A percentile compares a stretch with the other conserved stretches of the same genome.
phyloP scores from a whole-genome alignment of 1,139 yeast genomes.

The Debaryomyces fabryi region DNA sequence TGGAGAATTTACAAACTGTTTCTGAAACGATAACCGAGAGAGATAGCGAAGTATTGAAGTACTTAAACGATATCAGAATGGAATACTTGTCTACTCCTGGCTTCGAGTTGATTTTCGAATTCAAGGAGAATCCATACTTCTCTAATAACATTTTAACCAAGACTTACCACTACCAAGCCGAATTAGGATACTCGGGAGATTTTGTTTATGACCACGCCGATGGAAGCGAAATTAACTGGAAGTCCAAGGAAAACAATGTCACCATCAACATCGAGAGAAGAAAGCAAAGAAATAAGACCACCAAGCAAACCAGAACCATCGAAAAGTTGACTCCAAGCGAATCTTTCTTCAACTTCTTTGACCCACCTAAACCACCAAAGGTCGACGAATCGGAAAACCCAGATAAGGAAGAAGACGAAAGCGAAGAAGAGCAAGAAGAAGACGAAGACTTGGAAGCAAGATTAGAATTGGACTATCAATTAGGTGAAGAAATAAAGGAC shows the following conservation, averaged over 20 bases:
- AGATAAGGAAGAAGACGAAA: slow-evolving; percentile 33
- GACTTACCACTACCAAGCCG: slow-evolving; percentile 92
- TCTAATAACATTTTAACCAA: slow-evolving; percentile 71
- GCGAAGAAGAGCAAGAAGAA: slow-evolving; percentile 57
- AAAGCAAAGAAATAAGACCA: slow-evolving; percentile 96
- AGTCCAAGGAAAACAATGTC: slow-evolving; percentile 74
- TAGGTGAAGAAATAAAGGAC: slow-evolving; percentile 96
- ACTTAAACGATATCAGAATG: slow-evolving; percentile 72
- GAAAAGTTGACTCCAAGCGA: slow-evolving; percentile 92
- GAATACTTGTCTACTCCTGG: slow-evolving; percentile 90
- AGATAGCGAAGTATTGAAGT: slow-evolving; percentile 80
- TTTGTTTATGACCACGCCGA: slow-evolving; percentile 97
- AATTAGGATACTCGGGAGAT: slow-evolving; percentile 93
- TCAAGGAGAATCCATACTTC: slow-evolving; percentile 77
- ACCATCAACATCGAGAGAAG: slow-evolving; percentile 90
- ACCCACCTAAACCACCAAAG: slow-evolving; percentile 83
- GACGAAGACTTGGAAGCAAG: slow-evolving; percentile 80
- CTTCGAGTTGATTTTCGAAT: slow-evolving; percentile 82
- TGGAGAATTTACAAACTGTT: slow-evolving; percentile 81
- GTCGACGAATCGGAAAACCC: slow-evolving; percentile 47
- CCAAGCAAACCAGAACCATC: slow-evolving; percentile 94
- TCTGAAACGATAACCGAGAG: slow-evolving; percentile 88
- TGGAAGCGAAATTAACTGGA: slow-evolving; percentile 88
- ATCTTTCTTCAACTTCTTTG: slow-evolving; percentile 93
- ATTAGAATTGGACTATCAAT: slow-evolving; percentile 89